Evolutionary conservation across 2,329 filamentous ascomycete species (phyloP).

Genomic region (Sporothrix inflata): DNA sequence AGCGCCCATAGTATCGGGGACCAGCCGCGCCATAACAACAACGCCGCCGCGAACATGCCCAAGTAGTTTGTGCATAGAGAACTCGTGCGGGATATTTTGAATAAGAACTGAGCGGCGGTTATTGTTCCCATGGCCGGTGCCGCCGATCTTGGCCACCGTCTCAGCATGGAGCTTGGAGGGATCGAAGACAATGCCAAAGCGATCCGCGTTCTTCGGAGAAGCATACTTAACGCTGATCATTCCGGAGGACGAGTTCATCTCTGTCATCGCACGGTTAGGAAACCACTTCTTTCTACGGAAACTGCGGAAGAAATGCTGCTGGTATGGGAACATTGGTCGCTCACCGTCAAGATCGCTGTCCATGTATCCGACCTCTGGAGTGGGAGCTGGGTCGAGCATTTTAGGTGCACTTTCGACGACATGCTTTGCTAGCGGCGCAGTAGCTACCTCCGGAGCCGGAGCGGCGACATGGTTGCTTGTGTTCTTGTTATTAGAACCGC

Average conservation of each 20-base stretch:
- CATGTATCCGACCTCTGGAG: neutral
- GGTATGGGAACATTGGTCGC: neutral
- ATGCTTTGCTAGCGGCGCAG: neutral
- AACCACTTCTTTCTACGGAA: neutral
- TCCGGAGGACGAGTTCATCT: neutral
- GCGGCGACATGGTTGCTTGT: too few species aligned
- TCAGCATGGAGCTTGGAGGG: conserved; percentile 21
- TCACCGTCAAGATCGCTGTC: conserved; percentile 5
- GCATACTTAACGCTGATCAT: conserved; percentile 27
- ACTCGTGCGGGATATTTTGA: conserved; percentile 26
- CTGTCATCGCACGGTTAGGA: conserved; percentile 20
- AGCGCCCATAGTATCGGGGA: neutral
- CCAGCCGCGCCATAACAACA: conserved; percentile 25
- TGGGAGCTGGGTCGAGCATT: neutral
- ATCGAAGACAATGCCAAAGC: conserved; percentile 29
- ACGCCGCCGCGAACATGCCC: conserved; percentile 30
- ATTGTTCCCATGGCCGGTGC: neutral
- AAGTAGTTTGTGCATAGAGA: conserved; percentile 30
- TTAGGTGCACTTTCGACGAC: neutral
- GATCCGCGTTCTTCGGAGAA: conserved; percentile 19
- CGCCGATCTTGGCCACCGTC: neutral
- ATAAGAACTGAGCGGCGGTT: conserved; percentile 30
- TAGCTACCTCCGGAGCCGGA: neutral
- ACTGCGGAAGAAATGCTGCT: neutral
- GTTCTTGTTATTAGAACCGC: neutral